Conservation (phyloP, 1,284 basidiomycete genomes). For the Ceratobasidium sp. region DNA sequence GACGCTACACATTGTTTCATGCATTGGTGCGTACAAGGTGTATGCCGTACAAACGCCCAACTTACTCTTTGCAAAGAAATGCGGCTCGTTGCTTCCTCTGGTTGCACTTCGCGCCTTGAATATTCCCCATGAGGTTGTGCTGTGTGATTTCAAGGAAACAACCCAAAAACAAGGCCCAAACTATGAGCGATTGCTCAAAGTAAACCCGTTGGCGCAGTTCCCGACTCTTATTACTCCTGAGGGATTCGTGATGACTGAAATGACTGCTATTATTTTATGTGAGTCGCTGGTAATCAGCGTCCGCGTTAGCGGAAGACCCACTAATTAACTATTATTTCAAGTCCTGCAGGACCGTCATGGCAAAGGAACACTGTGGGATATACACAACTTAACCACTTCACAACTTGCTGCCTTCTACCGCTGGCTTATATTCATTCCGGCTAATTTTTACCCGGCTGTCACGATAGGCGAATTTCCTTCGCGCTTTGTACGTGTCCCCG, state of each 20-base stretch:
- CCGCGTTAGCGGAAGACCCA: too few species aligned
- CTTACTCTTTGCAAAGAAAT: neutral
- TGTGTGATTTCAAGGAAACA: conserved; percentile 33
- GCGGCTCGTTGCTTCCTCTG: conserved; percentile 10
- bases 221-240: conserved; percentile 45
- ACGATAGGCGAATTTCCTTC: conserved; percentile 42
- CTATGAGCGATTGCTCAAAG: conserved; percentile 39
- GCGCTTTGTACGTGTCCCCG: conserved; percentile 39
- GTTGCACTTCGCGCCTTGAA: conserved; percentile 37
- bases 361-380: conserved; percentile 36
- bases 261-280: conserved; percentile 44
- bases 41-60: neutral
- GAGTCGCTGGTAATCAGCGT: too few species aligned
- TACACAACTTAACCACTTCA: conserved; percentile 22
- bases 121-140: conserved; percentile 41
- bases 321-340: too few species aligned
- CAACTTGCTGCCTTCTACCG: conserved; percentile 45
- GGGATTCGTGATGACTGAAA: conserved; percentile 44
- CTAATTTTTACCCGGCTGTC: conserved; percentile 41
- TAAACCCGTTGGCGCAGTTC: conserved; percentile 44
- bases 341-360: conserved; percentile 43
- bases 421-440: conserved; percentile 43
- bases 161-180: conserved; percentile 37
- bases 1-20: conserved; percentile 20
- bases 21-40: neutral